Base-by-base conservation (phyloP, 192 early-diverging fungal genomes). In the Tieghemiomyces parasiticus region DNA sequence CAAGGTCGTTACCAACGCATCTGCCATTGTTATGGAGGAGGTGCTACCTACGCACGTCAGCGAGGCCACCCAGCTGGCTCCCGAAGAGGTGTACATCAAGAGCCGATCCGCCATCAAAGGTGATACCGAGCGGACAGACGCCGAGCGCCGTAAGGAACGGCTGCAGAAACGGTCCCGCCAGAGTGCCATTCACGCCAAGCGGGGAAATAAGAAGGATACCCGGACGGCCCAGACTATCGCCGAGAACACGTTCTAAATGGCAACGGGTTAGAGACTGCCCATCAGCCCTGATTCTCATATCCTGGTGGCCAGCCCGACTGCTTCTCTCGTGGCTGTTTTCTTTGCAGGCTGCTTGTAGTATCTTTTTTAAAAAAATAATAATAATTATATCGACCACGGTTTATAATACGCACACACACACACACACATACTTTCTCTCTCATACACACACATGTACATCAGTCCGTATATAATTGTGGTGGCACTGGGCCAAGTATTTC, bases 21-120 rank as follows among this genome's bases (percentile, higher is more conserved):
- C 95, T 2, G 85, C 95, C 1, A 78, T 98, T 54, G 74, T 80
- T 54, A 90, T 96, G 87, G 95, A 98, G 71, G 95, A 98, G 69
- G 85, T 94, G 30, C 88, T 89, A 59, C 95, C 95, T 20, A 76
- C 89, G 35, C 73, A 80, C 65, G 89, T 93, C 26, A 84, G 87
- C 22, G 81, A 87, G 63, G 85, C 88, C 4, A 78, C 81, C 6
- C 75, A 91, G 42, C 76, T 88, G 34, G 90, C 92, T 8, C 92
- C 95, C 20, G 79, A 90, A 65, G 95, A 98, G 73, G 78, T 95
- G 1, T 95, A 85, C 67, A 87, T 84, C 35, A 83, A 90, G 71
- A 83, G 81, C 63, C 73, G 81, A 4, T 74, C 73, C 51, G 82
- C 81, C 8, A 63, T 83, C 58, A 89, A 90, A 71, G 81, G 82